Evolutionary conservation across 2,329 filamentous ascomycete genomes (phyloP).

Genomic region (Cryphonectria radicalis): DNA sequence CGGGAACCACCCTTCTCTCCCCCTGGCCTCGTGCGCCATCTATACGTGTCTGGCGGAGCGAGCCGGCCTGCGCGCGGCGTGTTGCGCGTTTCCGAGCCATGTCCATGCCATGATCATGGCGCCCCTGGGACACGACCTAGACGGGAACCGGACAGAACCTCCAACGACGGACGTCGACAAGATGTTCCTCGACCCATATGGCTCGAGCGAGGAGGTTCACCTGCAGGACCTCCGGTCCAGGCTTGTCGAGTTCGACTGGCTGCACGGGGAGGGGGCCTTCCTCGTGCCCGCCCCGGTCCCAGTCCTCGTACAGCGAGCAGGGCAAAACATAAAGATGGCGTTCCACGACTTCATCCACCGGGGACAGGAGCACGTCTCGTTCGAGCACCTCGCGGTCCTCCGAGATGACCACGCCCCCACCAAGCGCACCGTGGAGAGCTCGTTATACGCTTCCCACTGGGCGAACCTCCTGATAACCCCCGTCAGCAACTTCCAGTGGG

Average conservation of each 20-base stretch:
- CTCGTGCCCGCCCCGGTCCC: conserved; percentile 67
- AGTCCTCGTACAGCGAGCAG: conserved; percentile 74
- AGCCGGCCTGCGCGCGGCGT: conserved; percentile 75
- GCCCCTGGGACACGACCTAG: conserved; percentile 61
- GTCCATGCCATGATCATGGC: conserved; percentile 80
- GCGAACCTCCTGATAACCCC: conserved; percentile 62
- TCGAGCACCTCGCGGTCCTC: conserved; percentile 43
- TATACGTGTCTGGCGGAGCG: conserved; percentile 79
- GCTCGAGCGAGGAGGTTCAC: conserved; percentile 68
- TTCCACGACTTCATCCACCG: conserved; percentile 53
- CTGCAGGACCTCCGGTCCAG: conserved; percentile 61
- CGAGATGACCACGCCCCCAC: conserved; percentile 58
- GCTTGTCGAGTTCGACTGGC: conserved; percentile 55
- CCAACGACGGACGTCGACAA: conserved; percentile 50
- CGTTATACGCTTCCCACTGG: conserved; percentile 77
- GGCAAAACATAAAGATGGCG: conserved; percentile 80
- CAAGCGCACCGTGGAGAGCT: conserved; percentile 52
- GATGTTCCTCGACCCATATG: conserved; percentile 87
- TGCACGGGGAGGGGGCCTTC: conserved; percentile 52
- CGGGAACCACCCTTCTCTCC: conserved; percentile 76
- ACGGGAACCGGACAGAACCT: conserved; percentile 48
- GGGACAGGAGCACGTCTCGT: conserved; percentile 32
- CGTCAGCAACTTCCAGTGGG: conserved; percentile 54
- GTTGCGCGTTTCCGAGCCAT: conserved; percentile 82
- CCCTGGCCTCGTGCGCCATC: conserved; percentile 84